These are phyloP conservation scores for Ballota nigra DNA, from an alignment of 257 asterid species.

Conservation along the genomic window DNA sequence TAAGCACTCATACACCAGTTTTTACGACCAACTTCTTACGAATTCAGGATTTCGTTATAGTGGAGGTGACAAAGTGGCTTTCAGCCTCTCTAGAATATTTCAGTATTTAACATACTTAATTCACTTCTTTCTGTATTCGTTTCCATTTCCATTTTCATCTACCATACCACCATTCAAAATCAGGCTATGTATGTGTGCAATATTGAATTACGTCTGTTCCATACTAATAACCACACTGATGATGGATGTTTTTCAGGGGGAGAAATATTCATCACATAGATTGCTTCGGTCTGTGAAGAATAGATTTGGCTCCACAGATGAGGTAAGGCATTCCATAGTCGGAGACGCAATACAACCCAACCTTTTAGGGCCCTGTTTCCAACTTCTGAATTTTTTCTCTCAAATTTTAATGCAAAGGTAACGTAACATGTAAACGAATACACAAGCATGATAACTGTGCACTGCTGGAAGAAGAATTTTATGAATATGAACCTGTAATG, in stretches of 20 bases:
- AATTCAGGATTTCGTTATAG: no score
- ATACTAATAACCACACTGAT: conserved; percentile 10
- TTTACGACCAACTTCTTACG: no score
- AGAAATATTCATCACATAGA: conserved; percentile 78
- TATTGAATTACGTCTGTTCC: background rate
- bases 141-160: no score
- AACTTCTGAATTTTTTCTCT: background rate
- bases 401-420: background rate
- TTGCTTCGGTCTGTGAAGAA: conserved; percentile 88
- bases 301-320: conserved; percentile 97
- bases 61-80: no score
- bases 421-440: conserved; percentile 6
- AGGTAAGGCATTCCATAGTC: conserved; percentile 57
- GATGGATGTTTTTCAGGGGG: conserved; percentile 68
- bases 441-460: conserved; percentile 7
- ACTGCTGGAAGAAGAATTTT: background rate
- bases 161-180: no score
- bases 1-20: no score
- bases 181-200: background rate
- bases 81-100: no score
- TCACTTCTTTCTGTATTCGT: no score
- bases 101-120: no score
- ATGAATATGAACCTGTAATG: conserved; percentile 15
- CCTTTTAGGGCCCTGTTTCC: background rate
- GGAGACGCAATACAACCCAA: background rate